These are phyloP conservation scores for Bombardia bombarda DNA, from an alignment of 495 filamentous ascomycete genomes.

Conservation along the genomic window DNA sequence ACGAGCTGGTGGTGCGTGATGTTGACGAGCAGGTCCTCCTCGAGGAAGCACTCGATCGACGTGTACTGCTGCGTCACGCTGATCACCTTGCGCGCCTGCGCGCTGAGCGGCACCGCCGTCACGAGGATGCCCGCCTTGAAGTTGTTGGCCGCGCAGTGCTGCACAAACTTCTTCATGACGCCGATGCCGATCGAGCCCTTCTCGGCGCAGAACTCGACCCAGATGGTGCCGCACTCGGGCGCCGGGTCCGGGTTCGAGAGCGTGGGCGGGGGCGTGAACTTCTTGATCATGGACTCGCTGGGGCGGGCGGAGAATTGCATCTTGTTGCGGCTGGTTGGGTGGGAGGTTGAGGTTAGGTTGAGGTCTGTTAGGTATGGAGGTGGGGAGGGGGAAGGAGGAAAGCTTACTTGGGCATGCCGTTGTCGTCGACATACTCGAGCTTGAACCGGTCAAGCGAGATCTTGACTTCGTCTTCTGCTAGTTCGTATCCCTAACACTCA, in stretches of 20 bases:
- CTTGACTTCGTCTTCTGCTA: conserved; percentile 79
- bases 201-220: conserved; percentile 76
- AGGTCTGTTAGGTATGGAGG: not conserved
- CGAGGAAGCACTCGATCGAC: conserved; percentile 87
- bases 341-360: conserved; percentile 4
- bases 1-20: conserved; percentile 98
- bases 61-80: conserved; percentile 58
- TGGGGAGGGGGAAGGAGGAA: not conserved
- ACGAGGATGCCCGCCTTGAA: conserved; percentile 86
- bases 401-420: conserved; percentile 65
- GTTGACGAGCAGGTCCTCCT: conserved; percentile 93
- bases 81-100: conserved; percentile 77
- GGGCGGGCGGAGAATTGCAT: conserved; percentile 85
- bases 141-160: conserved; percentile 65
- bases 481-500: conserved; percentile 69
- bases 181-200: conserved; percentile 76
- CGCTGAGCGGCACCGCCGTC: conserved; percentile 69
- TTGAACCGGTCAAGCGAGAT: conserved; percentile 73
- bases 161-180: conserved; percentile 82
- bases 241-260: conserved; percentile 54
- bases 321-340: conserved; percentile 55
- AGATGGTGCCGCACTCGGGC: conserved; percentile 76
- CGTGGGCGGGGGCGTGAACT: conserved; percentile 64
- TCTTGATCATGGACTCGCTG: conserved; percentile 70
- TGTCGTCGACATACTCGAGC: conserved; percentile 52